Evolutionary conservation across 192 early-diverging fungal genomes (phyloP), one percentile per base, ranked within the genome.

Genomic region (Gonapodya prolifera): DNA sequence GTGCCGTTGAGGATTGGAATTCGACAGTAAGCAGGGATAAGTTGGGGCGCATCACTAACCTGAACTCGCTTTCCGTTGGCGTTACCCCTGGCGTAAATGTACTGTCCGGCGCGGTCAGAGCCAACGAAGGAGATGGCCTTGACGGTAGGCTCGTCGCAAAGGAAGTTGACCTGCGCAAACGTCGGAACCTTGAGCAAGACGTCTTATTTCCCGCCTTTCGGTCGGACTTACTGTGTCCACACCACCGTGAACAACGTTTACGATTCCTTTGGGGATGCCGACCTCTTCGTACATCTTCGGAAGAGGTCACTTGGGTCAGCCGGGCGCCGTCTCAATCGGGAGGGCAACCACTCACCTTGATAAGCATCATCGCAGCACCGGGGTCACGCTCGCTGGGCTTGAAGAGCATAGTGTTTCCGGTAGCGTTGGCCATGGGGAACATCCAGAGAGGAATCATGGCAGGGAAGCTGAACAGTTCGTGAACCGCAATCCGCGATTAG

Each of bases 371-470:
- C 78, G 91, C 91, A 17, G 95, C 96, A 18, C 94, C 94, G 0
- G 96, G 96, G 81, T 95, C 95, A 79, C 92, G 90, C 83, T 98
- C 96, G 8, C 93, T 94, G 32, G 96, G 96, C 85, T 98, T 98
- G 69, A 98, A 87, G 23, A 98, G 45, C 78, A 89, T 89, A 0
- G 96, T 94, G 85, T 98, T 98, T 70, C 96, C 96, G 32, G 88
- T 89, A 61, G 93, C 96, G 81, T 95, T 91, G 74, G 96, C 94
- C 28, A 97, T 84, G 17, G 96, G 96, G 88, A 98, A 95, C 89
- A 98, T 94, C 96, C 96, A 98, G 78, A 94, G 83, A 0, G 84
- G 84, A 70, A 88, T 85, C 95, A 96, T 97, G 45, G 95, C 96
- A 1, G 96, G 96, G 84, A 98, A 98, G 83, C n/a, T n/a, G n/a